These are phyloP conservation scores for Camelina hispida DNA, from an alignment of 345 rosid genomes.

Conservation along the genomic window DNA sequence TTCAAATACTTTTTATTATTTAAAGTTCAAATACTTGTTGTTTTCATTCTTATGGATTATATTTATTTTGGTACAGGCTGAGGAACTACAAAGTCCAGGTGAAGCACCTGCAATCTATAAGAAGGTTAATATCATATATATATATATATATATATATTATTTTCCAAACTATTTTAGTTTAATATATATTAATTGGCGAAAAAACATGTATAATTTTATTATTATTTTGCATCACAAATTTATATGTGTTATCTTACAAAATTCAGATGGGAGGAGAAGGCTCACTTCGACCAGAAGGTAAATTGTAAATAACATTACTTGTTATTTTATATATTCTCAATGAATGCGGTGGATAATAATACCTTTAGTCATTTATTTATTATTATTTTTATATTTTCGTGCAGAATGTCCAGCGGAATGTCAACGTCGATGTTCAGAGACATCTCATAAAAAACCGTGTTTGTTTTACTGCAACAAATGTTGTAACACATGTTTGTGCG, in stretches of 20 bases:
- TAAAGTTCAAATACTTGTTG: background rate
- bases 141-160: background rate
- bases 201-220: background rate
- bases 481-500: conserved; percentile 44
- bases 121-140: too few species aligned
- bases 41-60: background rate
- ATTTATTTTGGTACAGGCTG: conserved; percentile 17
- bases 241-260: background rate
- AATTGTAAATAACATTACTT: background rate
- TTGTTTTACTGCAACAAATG: conserved; percentile 46
- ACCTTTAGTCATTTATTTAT: background rate
- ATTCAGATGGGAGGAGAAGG: conserved; percentile 39
- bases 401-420: conserved; percentile 45
- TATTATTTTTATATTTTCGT: background rate
- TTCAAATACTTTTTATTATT: too few species aligned
- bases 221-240: background rate
- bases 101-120: background rate
- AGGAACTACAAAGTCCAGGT: conserved; percentile 1
- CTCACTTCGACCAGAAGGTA: conserved; percentile 19
- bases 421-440: conserved; percentile 32
- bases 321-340: background rate
- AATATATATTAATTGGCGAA: too few species aligned
- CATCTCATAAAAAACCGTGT: conserved; percentile 39
- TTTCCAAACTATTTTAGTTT: background rate
- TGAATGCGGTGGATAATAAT: background rate